These are phyloP conservation scores for Colletotrichum sp. DNA, from an alignment of 2,329 filamentous ascomycete genomes.

Conservation along the genomic window DNA sequence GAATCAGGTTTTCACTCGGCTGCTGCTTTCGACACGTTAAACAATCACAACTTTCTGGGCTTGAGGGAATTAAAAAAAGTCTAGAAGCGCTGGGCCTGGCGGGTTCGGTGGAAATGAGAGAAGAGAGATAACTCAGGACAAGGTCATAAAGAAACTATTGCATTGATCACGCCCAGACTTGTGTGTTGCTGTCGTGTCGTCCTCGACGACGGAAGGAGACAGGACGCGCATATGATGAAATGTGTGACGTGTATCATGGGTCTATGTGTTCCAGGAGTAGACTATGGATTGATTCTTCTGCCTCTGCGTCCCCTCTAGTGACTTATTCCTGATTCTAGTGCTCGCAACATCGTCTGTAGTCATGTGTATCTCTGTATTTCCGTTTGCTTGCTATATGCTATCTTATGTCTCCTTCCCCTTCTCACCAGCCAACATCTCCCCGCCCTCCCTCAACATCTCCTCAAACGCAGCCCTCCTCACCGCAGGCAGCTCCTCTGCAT, in stretches of 20 bases:
- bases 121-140: slow-evolving; percentile 17
- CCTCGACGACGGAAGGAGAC: background rate
- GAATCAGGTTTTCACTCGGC: slow-evolving; percentile 13
- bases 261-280: slow-evolving; percentile 13
- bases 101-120: slow-evolving; percentile 18
- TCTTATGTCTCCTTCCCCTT: slow-evolving; percentile 22
- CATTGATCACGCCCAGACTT: slow-evolving; percentile 14
- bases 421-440: slow-evolving; percentile 43
- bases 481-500: slow-evolving; percentile 43
- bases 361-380: background rate
- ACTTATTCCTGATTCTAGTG: background rate
- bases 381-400: background rate
- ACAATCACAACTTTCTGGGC: slow-evolving; percentile 12
- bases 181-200: background rate
- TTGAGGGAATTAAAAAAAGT: slow-evolving; percentile 13
- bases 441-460: slow-evolving; percentile 55
- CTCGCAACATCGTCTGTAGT: background rate
- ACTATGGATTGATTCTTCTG: slow-evolving; percentile 12
- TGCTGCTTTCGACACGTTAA: slow-evolving; percentile 22
- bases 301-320: background rate
- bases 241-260: slow-evolving; percentile 20
- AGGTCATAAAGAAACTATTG: slow-evolving; percentile 23
- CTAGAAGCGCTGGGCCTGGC: slow-evolving; percentile 17
- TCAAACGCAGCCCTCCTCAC: slow-evolving; percentile 47
- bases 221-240: slow-evolving; percentile 1